Evolutionary conservation across 1,284 basidiomycete species (phyloP).

Genomic region (Schizophyllum commune): DNA sequence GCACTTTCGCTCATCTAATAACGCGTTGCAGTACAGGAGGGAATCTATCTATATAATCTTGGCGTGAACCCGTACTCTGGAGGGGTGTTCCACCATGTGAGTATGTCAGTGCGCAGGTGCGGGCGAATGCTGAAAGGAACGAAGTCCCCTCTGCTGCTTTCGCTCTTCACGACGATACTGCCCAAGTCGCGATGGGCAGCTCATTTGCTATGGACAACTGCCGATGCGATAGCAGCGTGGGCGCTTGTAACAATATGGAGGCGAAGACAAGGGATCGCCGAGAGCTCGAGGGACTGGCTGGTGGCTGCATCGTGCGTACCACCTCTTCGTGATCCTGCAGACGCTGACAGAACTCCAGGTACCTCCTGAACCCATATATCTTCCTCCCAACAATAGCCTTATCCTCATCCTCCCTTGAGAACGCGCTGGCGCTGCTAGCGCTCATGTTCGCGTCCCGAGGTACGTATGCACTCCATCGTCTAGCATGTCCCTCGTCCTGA

Average conservation of each 20-base stretch:
- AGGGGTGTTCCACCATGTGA: slow-evolving; percentile 77
- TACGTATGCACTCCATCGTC: slow-evolving; percentile 21
- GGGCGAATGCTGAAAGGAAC: background rate
- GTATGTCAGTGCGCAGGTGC: slow-evolving; percentile 18
- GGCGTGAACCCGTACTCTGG: slow-evolving; percentile 81
- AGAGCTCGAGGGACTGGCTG: slow-evolving; percentile 42
- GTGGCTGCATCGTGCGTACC: slow-evolving; percentile 55
- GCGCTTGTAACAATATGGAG: slow-evolving; percentile 63
- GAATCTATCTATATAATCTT: slow-evolving; percentile 68
- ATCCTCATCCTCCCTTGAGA: slow-evolving; percentile 79
- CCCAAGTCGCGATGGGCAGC: slow-evolving; percentile 42
- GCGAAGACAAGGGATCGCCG: slow-evolving; percentile 40
- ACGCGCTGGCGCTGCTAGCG: slow-evolving; percentile 56
- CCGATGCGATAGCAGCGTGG: slow-evolving; percentile 62
- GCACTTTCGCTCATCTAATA: slow-evolving; percentile 6
- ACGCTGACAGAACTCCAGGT: slow-evolving; percentile 36
- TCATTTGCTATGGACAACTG: slow-evolving; percentile 62
- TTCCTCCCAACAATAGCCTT: slow-evolving; percentile 71
- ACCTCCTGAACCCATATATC: slow-evolving; percentile 85
- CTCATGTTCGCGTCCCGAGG: slow-evolving; percentile 71
- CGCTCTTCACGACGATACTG: slow-evolving; percentile 63
- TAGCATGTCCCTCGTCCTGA: background rate
- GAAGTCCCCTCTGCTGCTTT: slow-evolving; percentile 79
- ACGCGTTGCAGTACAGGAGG: slow-evolving; percentile 67
- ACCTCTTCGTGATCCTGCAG: background rate